These are phyloP conservation scores for Leishmania tropica DNA, from an alignment of 208 protist species.

Conservation along the genomic window DNA sequence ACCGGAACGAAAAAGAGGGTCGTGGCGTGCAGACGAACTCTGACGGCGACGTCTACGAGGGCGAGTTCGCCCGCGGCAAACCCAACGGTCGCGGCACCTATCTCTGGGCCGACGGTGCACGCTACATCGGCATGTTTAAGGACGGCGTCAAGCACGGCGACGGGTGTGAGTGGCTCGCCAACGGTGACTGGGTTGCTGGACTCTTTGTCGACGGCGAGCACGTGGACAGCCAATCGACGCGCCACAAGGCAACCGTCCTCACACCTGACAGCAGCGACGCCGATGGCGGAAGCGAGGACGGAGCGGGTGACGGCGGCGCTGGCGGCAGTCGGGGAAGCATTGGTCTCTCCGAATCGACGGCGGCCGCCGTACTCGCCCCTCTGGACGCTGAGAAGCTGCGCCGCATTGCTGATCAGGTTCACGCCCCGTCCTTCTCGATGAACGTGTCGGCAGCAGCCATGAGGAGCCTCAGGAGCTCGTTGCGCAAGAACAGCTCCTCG, in stretches of 20 bases:
- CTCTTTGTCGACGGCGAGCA: slow-evolving; percentile 77
- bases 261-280: slow-evolving; percentile 15
- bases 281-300: neutral
- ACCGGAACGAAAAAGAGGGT: slow-evolving; percentile 77
- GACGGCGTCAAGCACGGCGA: slow-evolving; percentile 86
- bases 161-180: slow-evolving; percentile 80
- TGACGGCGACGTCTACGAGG: slow-evolving; percentile 85
- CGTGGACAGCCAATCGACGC: slow-evolving; percentile 58
- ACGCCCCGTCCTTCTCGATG: slow-evolving; percentile 13
- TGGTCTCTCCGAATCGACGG: slow-evolving; percentile 29
- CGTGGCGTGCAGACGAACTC: slow-evolving; percentile 73
- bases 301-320: neutral
- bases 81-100: slow-evolving; percentile 82
- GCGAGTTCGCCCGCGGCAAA: slow-evolving; percentile 72
- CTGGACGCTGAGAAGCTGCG: slow-evolving; percentile 55
- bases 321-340: neutral
- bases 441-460: neutral
- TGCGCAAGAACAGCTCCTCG: neutral
- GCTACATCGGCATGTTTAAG: slow-evolving; percentile 85
- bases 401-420: slow-evolving; percentile 35
- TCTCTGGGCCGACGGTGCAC: slow-evolving; percentile 77
- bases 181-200: slow-evolving; percentile 81
- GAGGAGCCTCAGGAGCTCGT: neutral
- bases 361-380: slow-evolving; percentile 35
- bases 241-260: slow-evolving; percentile 36